Base-by-base conservation (phyloP, 2,329 filamentous ascomycete genomes). In the Apiospora sp. region DNA sequence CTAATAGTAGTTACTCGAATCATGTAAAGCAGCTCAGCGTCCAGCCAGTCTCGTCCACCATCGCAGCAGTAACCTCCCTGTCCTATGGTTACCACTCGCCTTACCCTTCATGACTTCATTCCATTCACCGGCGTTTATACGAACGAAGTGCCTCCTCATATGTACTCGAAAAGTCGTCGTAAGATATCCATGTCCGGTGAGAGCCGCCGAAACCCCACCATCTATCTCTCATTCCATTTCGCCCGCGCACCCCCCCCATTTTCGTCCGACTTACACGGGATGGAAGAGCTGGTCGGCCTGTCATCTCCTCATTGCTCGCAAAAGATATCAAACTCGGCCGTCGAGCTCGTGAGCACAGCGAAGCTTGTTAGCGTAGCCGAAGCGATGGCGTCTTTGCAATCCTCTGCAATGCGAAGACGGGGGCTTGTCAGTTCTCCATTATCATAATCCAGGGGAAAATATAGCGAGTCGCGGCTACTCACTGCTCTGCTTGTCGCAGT, bases 401-500 rank as follows among this genome's bases (percentile, higher is more conserved):
- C 72, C 2, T 79, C 86, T 86, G 24, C 44, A 41, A 6, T 22
- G 19, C 12, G 22, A 24, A n/a, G 61, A 67, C 19, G 41, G 16
- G 10, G 19, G 8, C 22, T 14, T 30, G 41, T 48, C 41, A 68
- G 67, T 68, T 30, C 4, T 5, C 22, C 64, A 44, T 22, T n/a
- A 1, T 14, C 10, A 7, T 7, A 12, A 10, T 10, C 8, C 0
- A 12, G 46, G 16, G 22, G 16, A 12, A 27, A 13, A 1, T 27
- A 1, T 27, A 22, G 2, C 1, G 19, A 4, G 7, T 27, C 5
- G 30, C 12, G 27, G 14, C 48, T 7, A 51, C 49, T 46, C 46
- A 87, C 86, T 78, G 49, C 80, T 81, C 75, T 88, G 86, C 22
- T 79, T 75, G 71, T 88, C 85, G 72, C 86, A 88, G 41, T 86